Evolutionary conservation across 2,329 filamentous ascomycete genomes (phyloP), one percentile per base, ranked within the genome.

Genomic region (Phialemonium atrogriseum): DNA sequence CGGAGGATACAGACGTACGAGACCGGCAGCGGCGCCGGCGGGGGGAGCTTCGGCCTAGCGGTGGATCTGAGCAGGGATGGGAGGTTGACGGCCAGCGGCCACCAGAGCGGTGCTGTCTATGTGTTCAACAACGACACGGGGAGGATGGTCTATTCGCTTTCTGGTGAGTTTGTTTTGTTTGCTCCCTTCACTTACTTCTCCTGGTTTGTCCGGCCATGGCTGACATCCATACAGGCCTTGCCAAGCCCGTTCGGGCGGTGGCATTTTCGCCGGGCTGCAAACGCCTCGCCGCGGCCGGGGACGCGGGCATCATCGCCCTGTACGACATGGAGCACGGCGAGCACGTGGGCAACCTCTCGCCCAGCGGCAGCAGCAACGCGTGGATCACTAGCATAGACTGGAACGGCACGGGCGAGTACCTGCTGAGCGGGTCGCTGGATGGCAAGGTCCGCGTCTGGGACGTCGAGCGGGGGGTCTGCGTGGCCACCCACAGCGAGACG

Each of bases 371-470:
- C 35, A 39, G 44, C 27, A 52, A 54, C 10, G 32, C 84, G 5
- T 98, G 89, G 91, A 79, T 98, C 43, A 83, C 89, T 39, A 82
- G 82, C 19, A 66, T 96, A 25, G 86, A 94, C 54, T 98, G 89
- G 86, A 96, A 81, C 54, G 76, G 84, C 49, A 93, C 84, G 5
- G 91, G 91, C 28, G 89, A 96, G 59, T 94, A 84, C 55, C 64
- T 98, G 10, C 68, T 96, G 3, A 93, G 83, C 49, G 85, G 86
- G 28, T 78, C 83, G 2, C 86, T 93, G 55, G 88, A 96, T 51
- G 89, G 91, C 22, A 95, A 94, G 57, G 85, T 84, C 38, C 95
- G 94, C 59, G 84, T 96, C 18, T 98, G 91, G 91, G 89, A 85
- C 18, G 74, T 95, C 37, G 87, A 94, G 47, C 74, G 79, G 20